These are phyloP conservation scores for Coleophoma eucalyptorum DNA, from an alignment of 2,329 filamentous ascomycete genomes.

Conservation along the genomic window DNA sequence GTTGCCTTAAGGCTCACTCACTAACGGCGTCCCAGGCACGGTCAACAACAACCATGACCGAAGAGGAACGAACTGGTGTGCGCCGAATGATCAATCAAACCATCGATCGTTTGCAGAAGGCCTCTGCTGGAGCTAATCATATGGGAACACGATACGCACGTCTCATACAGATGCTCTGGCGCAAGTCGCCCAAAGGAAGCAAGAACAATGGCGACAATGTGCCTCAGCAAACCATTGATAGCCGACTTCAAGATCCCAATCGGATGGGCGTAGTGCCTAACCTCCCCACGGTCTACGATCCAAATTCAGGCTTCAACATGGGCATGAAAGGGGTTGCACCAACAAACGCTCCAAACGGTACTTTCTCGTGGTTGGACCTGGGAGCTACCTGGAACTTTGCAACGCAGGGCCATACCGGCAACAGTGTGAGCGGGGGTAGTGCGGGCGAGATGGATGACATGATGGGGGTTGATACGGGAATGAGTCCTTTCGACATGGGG, in stretches of 20 bases:
- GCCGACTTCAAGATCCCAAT: background rate
- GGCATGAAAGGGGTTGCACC: background rate
- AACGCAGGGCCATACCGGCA: constrained; percentile 20
- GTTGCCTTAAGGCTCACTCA: constrained; percentile 39
- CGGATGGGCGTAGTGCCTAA: background rate
- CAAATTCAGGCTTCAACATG: constrained; percentile 1
- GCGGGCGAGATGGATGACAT: constrained; percentile 12
- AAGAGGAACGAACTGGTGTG: constrained; percentile 45
- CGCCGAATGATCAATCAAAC: constrained; percentile 54
- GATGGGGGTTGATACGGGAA: constrained; percentile 9
- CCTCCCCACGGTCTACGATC: background rate
- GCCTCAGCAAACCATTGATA: background rate
- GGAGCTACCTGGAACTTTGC: constrained; percentile 26
- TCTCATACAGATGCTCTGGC: constrained; percentile 57
- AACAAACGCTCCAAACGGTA: constrained; percentile 3
- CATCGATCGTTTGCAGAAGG: constrained; percentile 54
- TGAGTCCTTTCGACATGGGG: constrained; percentile 15
- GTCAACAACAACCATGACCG: constrained; percentile 26
- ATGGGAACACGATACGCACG: constrained; percentile 59
- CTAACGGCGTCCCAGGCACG: constrained; percentile 8
- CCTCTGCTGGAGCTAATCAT: constrained; percentile 53
- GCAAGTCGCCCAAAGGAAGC: constrained; percentile 26
- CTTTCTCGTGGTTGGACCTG: constrained; percentile 26
- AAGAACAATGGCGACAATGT: background rate
- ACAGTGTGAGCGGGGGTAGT: constrained; percentile 10